These are phyloP conservation scores for Phytophthora quininea DNA, from an alignment of 352 stramenopile genomes.

Conservation along the genomic window DNA sequence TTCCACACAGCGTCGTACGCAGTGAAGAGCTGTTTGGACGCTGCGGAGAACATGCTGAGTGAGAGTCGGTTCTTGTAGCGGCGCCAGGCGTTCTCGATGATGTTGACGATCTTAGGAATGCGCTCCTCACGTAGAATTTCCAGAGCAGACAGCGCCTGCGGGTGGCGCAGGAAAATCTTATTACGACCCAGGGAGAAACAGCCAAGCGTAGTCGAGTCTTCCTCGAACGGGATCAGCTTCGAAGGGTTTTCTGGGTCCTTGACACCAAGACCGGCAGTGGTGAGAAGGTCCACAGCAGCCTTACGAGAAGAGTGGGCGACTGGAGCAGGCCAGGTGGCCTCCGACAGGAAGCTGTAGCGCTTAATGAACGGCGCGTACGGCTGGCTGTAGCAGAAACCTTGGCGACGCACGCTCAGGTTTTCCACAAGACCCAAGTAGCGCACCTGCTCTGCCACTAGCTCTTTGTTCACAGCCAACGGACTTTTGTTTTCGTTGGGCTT, in stretches of 20 bases:
- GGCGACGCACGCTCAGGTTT: conserved; percentile 82
- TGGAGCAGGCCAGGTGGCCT: conserved; percentile 70
- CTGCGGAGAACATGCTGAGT: conserved; percentile 61
- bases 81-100: conserved; percentile 85
- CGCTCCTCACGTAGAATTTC: conserved; percentile 82
- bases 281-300: conserved; percentile 76
- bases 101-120: conserved; percentile 79
- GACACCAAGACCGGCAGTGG: conserved; percentile 62
- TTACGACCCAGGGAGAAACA: conserved; percentile 87
- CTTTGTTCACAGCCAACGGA: conserved; percentile 69
- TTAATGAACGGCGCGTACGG: conserved; percentile 84
- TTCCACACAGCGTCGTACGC: conserved; percentile 57
- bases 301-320: conserved; percentile 77
- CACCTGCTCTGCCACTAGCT: conserved; percentile 77
- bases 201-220: conserved; percentile 74
- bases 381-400: conserved; percentile 87
- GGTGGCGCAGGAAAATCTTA: conserved; percentile 91
- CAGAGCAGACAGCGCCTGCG: conserved; percentile 86
- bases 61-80: conserved; percentile 82
- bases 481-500: conserved; percentile 91
- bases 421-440: conserved; percentile 85
- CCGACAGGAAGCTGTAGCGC: conserved; percentile 86
- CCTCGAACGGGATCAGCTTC: conserved; percentile 69
- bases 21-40: conserved; percentile 55
- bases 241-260: conserved; percentile 50